A percentile compares a stretch with the other conserved stretches of the same genome.
phyloP scores from a whole-genome alignment of 2,329 filamentous ascomycete genomes.

The Clarireedia paspali region DNA sequence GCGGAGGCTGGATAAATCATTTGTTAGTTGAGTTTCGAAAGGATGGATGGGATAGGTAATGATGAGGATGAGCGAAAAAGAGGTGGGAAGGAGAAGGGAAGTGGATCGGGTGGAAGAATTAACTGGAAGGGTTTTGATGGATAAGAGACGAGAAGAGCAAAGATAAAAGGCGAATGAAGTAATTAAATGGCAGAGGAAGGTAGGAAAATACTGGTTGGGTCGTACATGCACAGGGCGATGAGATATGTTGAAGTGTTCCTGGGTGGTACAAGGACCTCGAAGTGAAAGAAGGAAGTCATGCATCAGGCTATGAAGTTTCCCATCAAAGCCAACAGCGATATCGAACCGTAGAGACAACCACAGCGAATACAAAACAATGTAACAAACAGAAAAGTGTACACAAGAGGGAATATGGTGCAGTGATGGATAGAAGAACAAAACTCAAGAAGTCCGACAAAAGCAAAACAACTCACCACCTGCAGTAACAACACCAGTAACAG shows the following conservation, averaged over 20 bases:
- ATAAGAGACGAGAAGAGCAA: not conserved
- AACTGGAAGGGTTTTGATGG: not conserved
- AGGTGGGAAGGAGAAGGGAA: not conserved
- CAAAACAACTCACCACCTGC: slow-evolving; percentile 3
- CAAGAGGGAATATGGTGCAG: not conserved
- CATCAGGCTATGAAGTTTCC: no score
- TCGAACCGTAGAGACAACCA: no score
- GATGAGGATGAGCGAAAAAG: not conserved
- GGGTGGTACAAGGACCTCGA: not conserved
- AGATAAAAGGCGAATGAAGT: not conserved
- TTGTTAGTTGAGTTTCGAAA: not conserved
- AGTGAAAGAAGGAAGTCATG: not conserved
- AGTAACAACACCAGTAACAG: slow-evolving; percentile 6
- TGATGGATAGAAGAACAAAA: not conserved
- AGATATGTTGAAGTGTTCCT: not conserved
- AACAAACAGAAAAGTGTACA: no score
- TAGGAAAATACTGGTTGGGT: no score
- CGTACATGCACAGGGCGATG: not conserved
- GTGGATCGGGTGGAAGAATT: not conserved
- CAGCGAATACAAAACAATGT: no score
- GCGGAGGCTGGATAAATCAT: not conserved
- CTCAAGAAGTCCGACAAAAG: not conserved
- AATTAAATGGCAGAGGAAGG: not conserved
- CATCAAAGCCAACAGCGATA: no score
- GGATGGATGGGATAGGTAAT: not conserved